A percentile compares a stretch with the other conserved stretches of the same genome.
These are phyloP conservation scores for Echinosophora koreensis DNA, from an alignment of 306 rosid genomes.

Conservation along the genomic window DNA sequence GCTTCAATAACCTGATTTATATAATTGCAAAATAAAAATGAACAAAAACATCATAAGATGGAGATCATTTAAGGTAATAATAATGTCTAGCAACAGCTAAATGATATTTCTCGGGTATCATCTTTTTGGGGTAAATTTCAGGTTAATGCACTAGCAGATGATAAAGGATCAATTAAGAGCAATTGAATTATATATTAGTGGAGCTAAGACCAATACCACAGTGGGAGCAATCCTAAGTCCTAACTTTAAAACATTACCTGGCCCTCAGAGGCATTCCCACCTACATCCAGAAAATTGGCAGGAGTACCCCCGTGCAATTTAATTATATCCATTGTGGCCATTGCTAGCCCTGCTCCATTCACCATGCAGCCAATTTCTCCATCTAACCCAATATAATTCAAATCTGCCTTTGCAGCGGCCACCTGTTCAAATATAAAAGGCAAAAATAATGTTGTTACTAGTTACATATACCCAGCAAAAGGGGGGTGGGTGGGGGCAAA, in stretches of 20 bases:
- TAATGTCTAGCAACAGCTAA: conserved; percentile 25
- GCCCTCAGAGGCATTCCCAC: conserved; percentile 97
- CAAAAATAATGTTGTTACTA: background rate
- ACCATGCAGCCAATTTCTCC: conserved; percentile 99
- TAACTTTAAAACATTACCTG: conserved; percentile 70
- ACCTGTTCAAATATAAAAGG: conserved; percentile 66
- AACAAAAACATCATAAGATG: conserved; percentile 26
- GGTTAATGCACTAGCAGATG: conserved; percentile 27
- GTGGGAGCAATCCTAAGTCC: conserved; percentile 10
- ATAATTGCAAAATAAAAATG: conserved; percentile 35
- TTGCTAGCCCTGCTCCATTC: conserved; percentile 98
- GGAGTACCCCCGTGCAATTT: conserved; percentile 99
- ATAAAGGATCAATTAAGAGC: conserved; percentile 27
- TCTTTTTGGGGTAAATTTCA: background rate
- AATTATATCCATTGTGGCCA: conserved; percentile 99
- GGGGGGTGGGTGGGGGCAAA: conserved; percentile 1
- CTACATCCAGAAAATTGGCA: conserved; percentile 96
- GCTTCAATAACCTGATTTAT: conserved; percentile 89
- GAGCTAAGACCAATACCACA: conserved; percentile 29
- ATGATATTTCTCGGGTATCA: background rate
- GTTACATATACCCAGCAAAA: background rate
- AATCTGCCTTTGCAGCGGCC: conserved; percentile 92
- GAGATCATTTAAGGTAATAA: conserved; percentile 11
- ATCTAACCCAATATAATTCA: conserved; percentile 95
- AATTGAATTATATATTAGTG: conserved; percentile 14